Conservation (phyloP, 2,329 filamentous ascomycete genomes). For the Lecanoromycetidae sp. region DNA sequence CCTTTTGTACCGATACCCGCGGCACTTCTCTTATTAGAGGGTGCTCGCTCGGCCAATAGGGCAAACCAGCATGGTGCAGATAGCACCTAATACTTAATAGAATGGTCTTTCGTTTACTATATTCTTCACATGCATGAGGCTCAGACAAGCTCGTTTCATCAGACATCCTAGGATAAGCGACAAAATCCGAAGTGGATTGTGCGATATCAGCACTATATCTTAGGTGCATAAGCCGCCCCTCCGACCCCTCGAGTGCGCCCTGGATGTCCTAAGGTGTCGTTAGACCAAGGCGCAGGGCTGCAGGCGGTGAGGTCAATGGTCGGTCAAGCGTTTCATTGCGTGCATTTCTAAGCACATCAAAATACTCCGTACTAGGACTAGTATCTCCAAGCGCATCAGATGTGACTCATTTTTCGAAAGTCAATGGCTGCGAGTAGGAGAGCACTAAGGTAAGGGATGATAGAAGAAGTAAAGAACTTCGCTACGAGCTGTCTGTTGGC, state of each 20-base stretch:
- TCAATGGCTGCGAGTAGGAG: neutral
- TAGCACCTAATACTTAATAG: constrained; percentile 15
- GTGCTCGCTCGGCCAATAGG: constrained; percentile 15
- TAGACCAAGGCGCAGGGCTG: constrained; percentile 1
- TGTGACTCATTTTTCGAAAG: neutral
- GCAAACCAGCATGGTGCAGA: constrained; percentile 11
- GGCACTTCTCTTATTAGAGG: constrained; percentile 16
- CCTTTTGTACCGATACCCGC: constrained; percentile 17
- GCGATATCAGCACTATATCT: neutral
- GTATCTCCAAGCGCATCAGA: neutral
- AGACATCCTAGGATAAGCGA: neutral
- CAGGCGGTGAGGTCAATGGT: neutral
- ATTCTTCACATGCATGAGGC: neutral
- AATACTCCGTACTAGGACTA: neutral
- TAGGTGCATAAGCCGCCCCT: constrained; percentile 7
- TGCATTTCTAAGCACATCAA: constrained; percentile 1
- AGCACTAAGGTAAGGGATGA: no score
- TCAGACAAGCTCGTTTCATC: no score
- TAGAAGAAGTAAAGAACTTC: no score
- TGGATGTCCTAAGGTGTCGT: neutral
- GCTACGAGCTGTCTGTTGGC: no score
- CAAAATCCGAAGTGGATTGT: neutral
- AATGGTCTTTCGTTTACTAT: neutral
- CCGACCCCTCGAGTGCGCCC: neutral
- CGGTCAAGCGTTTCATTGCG: neutral